phyloP scores from a whole-genome alignment of 2,329 filamentous ascomycete genomes.

The Xylariaceae sp. region DNA sequence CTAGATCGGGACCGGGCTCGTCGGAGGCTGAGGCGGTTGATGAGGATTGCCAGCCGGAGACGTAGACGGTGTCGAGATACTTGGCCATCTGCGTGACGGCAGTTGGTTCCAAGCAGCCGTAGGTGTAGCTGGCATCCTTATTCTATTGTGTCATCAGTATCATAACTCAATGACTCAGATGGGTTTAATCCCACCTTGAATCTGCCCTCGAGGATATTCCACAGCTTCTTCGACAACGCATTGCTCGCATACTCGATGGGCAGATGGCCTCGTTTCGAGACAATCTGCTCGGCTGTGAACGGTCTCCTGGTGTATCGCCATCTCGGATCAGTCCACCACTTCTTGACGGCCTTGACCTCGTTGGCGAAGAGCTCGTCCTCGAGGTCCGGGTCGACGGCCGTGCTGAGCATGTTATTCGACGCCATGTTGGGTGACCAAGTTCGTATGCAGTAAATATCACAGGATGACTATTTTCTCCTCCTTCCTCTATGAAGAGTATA shows the following conservation, averaged over 20 bases:
- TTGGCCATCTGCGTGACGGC: conserved; percentile 99
- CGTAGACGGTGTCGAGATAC: conserved; percentile 96
- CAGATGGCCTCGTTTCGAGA: conserved; percentile 86
- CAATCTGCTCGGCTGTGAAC: conserved; percentile 95
- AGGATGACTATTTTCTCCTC: not conserved
- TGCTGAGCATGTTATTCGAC: conserved; percentile 57
- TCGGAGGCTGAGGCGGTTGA: conserved; percentile 92
- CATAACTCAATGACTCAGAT: not conserved
- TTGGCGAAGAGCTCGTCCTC: conserved; percentile 67
- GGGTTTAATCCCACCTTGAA: conserved; percentile 60
- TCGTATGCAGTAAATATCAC: not conserved
- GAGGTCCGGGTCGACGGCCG: conserved; percentile 49
- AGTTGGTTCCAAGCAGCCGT: conserved; percentile 94
- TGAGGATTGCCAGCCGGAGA: conserved; percentile 97
- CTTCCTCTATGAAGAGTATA: conserved; percentile 8
- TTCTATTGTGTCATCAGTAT: conserved; percentile 46
- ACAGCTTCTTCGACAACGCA: conserved; percentile 85
- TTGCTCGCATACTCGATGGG: conserved; percentile 92
- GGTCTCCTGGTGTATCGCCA: conserved; percentile 91
- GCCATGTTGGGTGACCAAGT: conserved; percentile 43
- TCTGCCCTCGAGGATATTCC: conserved; percentile 78
- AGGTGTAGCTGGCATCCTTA: conserved; percentile 85
- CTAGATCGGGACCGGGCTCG: conserved; percentile 94
- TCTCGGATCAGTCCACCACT: conserved; percentile 89
- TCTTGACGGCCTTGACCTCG: conserved; percentile 82